These are phyloP conservation scores for Colletotrichum siamense DNA, from an alignment of 2,329 filamentous ascomycete genomes.

Conservation along the genomic window DNA sequence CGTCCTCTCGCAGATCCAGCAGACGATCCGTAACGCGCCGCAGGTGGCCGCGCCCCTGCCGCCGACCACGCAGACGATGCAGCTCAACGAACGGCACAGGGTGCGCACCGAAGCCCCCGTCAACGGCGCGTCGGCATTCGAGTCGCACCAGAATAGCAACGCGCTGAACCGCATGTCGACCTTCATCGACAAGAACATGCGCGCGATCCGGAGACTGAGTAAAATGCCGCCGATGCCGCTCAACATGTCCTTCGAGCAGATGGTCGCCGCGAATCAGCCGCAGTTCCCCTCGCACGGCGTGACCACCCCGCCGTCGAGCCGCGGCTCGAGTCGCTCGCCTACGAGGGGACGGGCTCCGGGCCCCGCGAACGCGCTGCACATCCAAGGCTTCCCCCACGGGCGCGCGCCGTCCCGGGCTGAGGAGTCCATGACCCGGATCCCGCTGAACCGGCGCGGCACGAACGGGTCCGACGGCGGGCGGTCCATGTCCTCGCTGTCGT, in stretches of 20 bases:
- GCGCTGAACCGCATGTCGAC: slow-evolving; percentile 50
- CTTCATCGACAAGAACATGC: slow-evolving; percentile 49
- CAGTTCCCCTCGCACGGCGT: slow-evolving; percentile 15
- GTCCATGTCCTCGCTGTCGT: not conserved
- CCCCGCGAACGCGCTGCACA: not conserved
- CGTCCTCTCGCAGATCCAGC: slow-evolving; percentile 47
- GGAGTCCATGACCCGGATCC: slow-evolving; percentile 8
- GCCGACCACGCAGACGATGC: slow-evolving; percentile 26
- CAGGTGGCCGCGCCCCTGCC: slow-evolving; percentile 19
- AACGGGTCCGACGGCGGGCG: slow-evolving; percentile 16
- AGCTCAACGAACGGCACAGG: slow-evolving; percentile 47
- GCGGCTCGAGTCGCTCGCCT: slow-evolving; percentile 34
- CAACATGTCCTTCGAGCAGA: slow-evolving; percentile 35
- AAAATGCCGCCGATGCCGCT: slow-evolving; percentile 37
- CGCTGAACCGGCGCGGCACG: slow-evolving; percentile 23
- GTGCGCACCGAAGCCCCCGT: slow-evolving; percentile 36
- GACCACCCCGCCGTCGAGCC: slow-evolving; percentile 37
- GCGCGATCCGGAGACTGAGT: slow-evolving; percentile 46
- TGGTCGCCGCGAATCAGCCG: slow-evolving; percentile 30
- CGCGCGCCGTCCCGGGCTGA: slow-evolving; percentile 15
- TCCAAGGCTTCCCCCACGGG: slow-evolving; percentile 22
- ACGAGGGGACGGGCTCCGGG: slow-evolving; percentile 11
- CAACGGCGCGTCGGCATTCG: slow-evolving; percentile 42
- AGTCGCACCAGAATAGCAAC: slow-evolving; percentile 44
- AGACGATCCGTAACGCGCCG: slow-evolving; percentile 32